Evolutionary conservation across 306 rosid genomes (phyloP).

Genomic region (Spatholobus suberectus): DNA sequence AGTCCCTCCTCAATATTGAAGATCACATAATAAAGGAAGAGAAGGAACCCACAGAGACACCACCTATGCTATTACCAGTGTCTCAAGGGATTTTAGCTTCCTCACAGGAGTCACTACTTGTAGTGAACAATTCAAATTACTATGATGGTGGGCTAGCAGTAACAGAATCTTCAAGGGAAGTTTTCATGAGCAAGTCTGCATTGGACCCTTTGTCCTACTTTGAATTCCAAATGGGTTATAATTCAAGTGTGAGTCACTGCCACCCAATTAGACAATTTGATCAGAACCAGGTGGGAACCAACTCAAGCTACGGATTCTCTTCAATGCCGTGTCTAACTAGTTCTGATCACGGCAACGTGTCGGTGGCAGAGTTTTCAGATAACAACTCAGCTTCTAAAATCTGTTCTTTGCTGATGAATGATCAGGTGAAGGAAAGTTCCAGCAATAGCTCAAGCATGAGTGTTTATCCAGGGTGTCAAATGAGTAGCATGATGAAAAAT

Average conservation of each 20-base stretch:
- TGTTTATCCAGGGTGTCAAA: constrained; percentile 57
- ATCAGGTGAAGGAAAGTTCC: constrained; percentile 63
- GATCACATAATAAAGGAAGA: constrained; percentile 45
- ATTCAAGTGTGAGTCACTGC: constrained; percentile 34
- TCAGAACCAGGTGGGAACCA: constrained; percentile 39
- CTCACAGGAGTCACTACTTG: constrained; percentile 60
- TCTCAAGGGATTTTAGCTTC: constrained; percentile 37
- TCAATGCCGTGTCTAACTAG: constrained; percentile 73
- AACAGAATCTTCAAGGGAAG: constrained; percentile 50
- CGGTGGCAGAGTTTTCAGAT: constrained; percentile 64
- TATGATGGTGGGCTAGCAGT: constrained; percentile 45
- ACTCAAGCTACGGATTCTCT: constrained; percentile 53
- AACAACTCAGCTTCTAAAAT: constrained; percentile 59
- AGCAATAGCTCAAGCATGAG: constrained; percentile 74
- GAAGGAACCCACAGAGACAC: constrained; percentile 44
- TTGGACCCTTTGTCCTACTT: constrained; percentile 63
- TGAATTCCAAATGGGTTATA: constrained; percentile 61
- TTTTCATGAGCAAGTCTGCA: constrained; percentile 40
- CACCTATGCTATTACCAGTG: constrained; percentile 39
- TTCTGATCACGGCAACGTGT: constrained; percentile 59
- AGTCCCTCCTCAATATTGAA: constrained; percentile 51
- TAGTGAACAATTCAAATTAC: constrained; percentile 49
- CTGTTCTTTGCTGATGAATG: constrained; percentile 56
- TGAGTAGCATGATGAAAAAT: constrained; percentile 51
- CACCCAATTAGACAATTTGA: constrained; percentile 38